Evolutionary conservation across 2,329 filamentous ascomycete species (phyloP).

Genomic region (Nemania sp.): DNA sequence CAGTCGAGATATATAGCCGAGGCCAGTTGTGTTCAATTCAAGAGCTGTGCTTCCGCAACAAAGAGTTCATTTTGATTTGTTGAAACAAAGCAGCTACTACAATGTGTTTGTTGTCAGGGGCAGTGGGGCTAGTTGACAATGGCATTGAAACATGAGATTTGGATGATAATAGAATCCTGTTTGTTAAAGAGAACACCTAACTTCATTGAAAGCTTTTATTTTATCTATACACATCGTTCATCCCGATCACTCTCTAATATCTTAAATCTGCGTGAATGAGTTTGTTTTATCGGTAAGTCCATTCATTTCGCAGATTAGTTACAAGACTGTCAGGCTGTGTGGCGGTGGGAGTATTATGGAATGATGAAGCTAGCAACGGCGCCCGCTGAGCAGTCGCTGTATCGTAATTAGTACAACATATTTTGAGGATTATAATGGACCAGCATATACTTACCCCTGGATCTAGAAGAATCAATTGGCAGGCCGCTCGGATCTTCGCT

Average conservation of each 20-base stretch:
- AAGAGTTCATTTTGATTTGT: too few relatives aligned
- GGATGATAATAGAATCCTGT: not conserved
- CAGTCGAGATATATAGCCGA: too few relatives aligned
- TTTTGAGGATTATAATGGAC: not conserved
- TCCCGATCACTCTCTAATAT: too few relatives aligned
- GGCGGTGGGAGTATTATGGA: conserved; percentile 19
- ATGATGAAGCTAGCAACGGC: conserved; percentile 25
- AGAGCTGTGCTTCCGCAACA: too few relatives aligned
- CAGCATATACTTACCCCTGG: conserved; percentile 28
- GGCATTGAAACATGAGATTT: not conserved
- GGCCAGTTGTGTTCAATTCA: too few relatives aligned
- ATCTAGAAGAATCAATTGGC: conserved; percentile 25
- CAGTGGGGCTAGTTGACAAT: not conserved
- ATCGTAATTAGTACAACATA: conserved; percentile 11
- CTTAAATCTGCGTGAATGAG: too few relatives aligned
- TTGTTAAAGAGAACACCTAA: not conserved
- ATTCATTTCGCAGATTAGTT: conserved; percentile 23
- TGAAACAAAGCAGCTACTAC: too few relatives aligned
- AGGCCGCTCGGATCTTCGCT: conserved; percentile 23
- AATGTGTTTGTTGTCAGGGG: too few relatives aligned
- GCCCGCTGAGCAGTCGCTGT: conserved; percentile 32
- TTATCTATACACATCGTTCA: too few relatives aligned
- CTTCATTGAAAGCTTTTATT: too few relatives aligned
- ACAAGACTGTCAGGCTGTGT: conserved; percentile 24
- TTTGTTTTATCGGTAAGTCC: conserved; percentile 5